Evolutionary conservation across 768 basidiomycete species (phyloP).

Genomic region (Mrakia blollopis): DNA sequence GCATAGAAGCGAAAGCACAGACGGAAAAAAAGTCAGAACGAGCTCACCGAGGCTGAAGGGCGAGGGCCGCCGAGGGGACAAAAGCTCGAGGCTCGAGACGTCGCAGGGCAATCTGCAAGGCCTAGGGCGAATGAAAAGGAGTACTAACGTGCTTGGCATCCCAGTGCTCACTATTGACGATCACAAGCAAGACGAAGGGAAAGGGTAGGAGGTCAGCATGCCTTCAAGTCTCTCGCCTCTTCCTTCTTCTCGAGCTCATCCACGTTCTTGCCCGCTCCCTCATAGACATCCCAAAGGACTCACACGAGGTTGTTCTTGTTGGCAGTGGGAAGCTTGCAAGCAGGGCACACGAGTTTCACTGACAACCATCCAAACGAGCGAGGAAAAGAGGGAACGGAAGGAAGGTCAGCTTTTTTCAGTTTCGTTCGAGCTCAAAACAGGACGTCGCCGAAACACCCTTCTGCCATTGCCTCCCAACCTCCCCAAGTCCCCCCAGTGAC

Average conservation of each 20-base stretch:
- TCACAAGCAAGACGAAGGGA: background rate
- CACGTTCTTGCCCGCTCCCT: background rate
- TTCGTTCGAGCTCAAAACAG: background rate
- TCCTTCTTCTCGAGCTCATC: background rate
- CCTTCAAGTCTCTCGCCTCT: background rate
- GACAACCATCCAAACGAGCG: background rate
- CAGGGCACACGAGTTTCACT: constrained; percentile 30
- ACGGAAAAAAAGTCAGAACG: background rate
- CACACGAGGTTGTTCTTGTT: constrained; percentile 17
- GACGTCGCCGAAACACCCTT: too few species aligned
- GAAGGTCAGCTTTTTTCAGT: background rate
- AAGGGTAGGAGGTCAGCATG: background rate
- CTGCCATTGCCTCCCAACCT: background rate
- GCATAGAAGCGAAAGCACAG: background rate
- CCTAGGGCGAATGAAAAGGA: background rate
- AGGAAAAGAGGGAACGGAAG: background rate
- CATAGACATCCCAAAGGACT: background rate
- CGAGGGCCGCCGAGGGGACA: too few species aligned
- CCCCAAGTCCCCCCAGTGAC: background rate
- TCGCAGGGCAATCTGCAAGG: background rate
- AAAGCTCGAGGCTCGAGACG: too few species aligned
- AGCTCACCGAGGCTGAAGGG: background rate
- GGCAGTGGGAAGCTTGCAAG: constrained; percentile 26
- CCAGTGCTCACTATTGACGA: background rate
- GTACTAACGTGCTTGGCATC: constrained; percentile 28